Evolutionary conservation across 768 basidiomycete genomes (phyloP), one percentile per base, ranked within the genome.

Genomic region (Dioszegia hungarica): DNA sequence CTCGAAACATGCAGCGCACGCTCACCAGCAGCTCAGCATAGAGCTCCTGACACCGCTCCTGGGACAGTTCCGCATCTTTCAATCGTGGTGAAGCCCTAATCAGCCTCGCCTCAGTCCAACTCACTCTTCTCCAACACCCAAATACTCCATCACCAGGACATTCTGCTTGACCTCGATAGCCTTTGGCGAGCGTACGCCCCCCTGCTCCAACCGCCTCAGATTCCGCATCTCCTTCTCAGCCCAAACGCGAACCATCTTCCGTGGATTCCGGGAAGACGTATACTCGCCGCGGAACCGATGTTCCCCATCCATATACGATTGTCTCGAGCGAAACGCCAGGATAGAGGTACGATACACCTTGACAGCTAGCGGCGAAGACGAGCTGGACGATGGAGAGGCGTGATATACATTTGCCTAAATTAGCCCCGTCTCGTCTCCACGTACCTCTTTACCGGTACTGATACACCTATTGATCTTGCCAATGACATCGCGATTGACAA

Each of bases 321-420:
- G 90, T n/a, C 95, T 85, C 63, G 97, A 90, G 76, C 97, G 94
- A 81, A 99, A 99, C 9, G 91, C 81, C 9, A 99, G 84, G 62
- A 99, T 98, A 24, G 92, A 95, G 1, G 95, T 99, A 75, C 98
- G 95, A 81, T 93, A 99, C 58, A 99, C 91, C 76, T 99, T 99
- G 58, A 98, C 82, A 0, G 95, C 95, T 39, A 95, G 79, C 68
- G 94, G 89, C 20, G 14, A 56, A 66, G 45, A 33, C 51, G 44
- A 33, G 36, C 19, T 76, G 0, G 82, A 79, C 0, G 82, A 80
- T 33, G 88, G 71, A 0, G 39, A 44, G 24, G 92, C 91, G 70
- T 97, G 92, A 74, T 99, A 99, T 12, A 99, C 95, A 67, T 98
- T 98, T 9, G 94, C 94, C 91, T 94, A 64, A 4, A 25, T 33